These are phyloP conservation scores for Xylariaceae sp. DNA, from an alignment of 2,329 filamentous ascomycete genomes.

Conservation along the genomic window DNA sequence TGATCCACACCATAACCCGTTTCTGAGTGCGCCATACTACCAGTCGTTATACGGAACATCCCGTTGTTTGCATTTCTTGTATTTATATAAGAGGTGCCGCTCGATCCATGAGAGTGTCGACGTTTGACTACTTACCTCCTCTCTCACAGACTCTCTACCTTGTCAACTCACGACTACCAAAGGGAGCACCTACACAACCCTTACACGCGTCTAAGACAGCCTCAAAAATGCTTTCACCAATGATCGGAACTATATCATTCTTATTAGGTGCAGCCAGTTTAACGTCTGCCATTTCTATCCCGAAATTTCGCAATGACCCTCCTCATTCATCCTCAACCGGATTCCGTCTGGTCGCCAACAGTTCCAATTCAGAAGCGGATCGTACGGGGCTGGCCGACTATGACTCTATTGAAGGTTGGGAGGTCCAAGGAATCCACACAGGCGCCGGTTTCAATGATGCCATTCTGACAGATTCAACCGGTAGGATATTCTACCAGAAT, in stretches of 20 bases:
- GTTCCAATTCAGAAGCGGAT: constrained; percentile 34
- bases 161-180: too few relatives aligned
- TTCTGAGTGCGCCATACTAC: too few relatives aligned
- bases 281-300: constrained; percentile 12
- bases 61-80: too few relatives aligned
- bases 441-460: constrained; percentile 39
- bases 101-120: too few relatives aligned
- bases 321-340: constrained; percentile 24
- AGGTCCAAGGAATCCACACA: constrained; percentile 39
- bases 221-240: not conserved
- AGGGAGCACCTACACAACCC: too few relatives aligned
- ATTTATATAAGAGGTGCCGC: too few relatives aligned
- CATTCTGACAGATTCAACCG: constrained; percentile 30
- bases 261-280: constrained; percentile 7
- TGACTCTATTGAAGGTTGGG: constrained; percentile 34
- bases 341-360: constrained; percentile 42
- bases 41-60: too few relatives aligned
- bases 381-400: not conserved
- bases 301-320: constrained; percentile 17
- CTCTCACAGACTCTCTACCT: too few relatives aligned
- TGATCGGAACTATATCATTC: constrained; percentile 10
- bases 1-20: too few relatives aligned
- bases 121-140: too few relatives aligned
- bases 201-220: too few relatives aligned
- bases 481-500: constrained; percentile 46